These are phyloP conservation scores for Paxillus ammoniavirescens DNA, from an alignment of 768 basidiomycete species.

Conservation along the genomic window DNA sequence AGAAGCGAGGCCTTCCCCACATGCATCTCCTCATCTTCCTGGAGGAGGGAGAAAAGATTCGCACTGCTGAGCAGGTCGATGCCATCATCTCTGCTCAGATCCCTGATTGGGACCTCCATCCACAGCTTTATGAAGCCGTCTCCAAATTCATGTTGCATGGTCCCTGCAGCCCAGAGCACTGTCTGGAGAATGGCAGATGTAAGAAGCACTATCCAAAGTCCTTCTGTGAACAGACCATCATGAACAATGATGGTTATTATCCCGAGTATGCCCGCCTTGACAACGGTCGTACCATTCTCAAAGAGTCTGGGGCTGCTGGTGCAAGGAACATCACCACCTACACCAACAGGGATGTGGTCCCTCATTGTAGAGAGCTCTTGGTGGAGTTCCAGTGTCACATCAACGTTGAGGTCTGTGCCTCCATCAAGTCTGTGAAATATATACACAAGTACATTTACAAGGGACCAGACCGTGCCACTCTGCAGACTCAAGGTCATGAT, in stretches of 20 bases:
- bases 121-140: neutral
- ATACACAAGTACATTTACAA: conserved; percentile 37
- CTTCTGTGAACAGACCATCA: conserved; percentile 32
- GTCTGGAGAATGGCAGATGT: conserved; percentile 31
- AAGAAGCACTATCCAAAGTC: conserved; percentile 44
- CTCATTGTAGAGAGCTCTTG: conserved; percentile 36
- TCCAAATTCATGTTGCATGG: too few species aligned
- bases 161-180: too few species aligned
- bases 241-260: conserved; percentile 44
- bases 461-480: conserved; percentile 26
- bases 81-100: conserved; percentile 38
- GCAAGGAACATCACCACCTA: conserved; percentile 2
- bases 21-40: conserved; percentile 51
- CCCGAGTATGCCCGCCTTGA: conserved; percentile 35
- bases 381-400: conserved; percentile 44
- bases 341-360: conserved; percentile 43
- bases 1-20: conserved; percentile 55
- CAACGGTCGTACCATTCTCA: conserved; percentile 29
- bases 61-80: conserved; percentile 38
- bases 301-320: conserved; percentile 7
- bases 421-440: conserved; percentile 20
- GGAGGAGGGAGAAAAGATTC: conserved; percentile 26
- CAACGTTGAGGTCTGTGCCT: conserved; percentile 44
- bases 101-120: conserved; percentile 30
- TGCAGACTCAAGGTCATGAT: too few species aligned